Percentiles rank a stretch among this genome's conserved stretches.
Evolutionary conservation across 345 rosid genomes (phyloP).

Genomic region (Eutrema yunnanense): DNA sequence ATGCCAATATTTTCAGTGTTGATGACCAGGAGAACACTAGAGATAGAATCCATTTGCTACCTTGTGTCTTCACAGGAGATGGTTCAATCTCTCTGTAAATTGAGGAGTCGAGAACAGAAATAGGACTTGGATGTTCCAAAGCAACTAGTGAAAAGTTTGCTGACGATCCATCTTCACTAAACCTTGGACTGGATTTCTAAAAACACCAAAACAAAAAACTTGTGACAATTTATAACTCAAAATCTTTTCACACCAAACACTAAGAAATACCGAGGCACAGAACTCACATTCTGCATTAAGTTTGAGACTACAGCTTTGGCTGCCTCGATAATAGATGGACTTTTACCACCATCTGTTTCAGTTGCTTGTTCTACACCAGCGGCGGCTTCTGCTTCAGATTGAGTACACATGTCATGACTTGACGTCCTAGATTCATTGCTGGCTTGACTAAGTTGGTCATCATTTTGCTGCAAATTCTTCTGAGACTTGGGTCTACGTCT

Average conservation of each 20-base stretch:
- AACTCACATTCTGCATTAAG: conserved; percentile 47
- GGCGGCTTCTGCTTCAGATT: conserved; percentile 41
- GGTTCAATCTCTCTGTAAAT: conserved; percentile 50
- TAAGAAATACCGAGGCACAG: neutral
- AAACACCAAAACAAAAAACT: conserved; percentile 4
- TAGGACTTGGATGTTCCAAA: conserved; percentile 78
- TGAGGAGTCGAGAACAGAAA: conserved; percentile 71
- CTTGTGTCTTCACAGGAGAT: conserved; percentile 51
- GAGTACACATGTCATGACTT: conserved; percentile 51
- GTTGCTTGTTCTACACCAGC: conserved; percentile 28
- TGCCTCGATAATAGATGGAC: conserved; percentile 35
- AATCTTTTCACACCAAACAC: neutral
- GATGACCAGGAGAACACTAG: neutral
- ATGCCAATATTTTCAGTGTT: conserved; percentile 8
- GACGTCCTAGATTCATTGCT: conserved; percentile 66
- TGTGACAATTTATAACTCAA: neutral
- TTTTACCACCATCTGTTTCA: conserved; percentile 35
- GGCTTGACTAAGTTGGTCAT: conserved; percentile 70
- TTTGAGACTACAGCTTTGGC: conserved; percentile 35
- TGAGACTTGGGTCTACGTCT: conserved; percentile 44
- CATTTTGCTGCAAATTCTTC: conserved; percentile 39
- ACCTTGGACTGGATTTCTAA: conserved; percentile 46
- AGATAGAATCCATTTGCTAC: neutral
- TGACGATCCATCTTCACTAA: conserved; percentile 42
- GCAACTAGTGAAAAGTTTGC: conserved; percentile 41